A percentile compares a stretch with the other conserved stretches of the same genome.
Conservation (phyloP, 2,329 filamentous ascomycete species). For the Beauveria sp. region DNA sequence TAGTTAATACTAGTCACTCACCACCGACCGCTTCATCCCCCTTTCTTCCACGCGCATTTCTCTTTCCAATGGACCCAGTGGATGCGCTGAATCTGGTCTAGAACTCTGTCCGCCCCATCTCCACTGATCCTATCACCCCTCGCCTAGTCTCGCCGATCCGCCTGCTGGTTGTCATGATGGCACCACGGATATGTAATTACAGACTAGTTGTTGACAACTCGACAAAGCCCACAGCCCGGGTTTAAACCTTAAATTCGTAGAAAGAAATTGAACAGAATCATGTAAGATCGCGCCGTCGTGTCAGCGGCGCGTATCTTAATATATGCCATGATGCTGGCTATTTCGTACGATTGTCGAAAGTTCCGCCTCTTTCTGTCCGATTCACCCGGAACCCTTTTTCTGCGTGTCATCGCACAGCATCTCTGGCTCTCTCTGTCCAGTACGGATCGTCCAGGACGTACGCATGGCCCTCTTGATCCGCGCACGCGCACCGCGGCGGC, state of each 20-base stretch:
- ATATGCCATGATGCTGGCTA: too few species aligned
- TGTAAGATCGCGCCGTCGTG: neutral
- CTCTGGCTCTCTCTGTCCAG: constrained; percentile 10
- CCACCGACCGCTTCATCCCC: neutral
- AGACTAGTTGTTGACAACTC: neutral
- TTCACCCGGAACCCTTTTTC: neutral
- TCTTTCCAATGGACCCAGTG: neutral
- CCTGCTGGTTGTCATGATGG: neutral
- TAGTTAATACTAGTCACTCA: too few species aligned
- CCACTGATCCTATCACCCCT: neutral
- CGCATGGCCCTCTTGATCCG: neutral
- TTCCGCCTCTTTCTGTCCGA: neutral
- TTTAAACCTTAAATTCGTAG: too few species aligned
- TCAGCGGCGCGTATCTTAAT: neutral
- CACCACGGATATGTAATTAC: neutral
- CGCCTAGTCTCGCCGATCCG: neutral
- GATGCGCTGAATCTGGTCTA: neutral
- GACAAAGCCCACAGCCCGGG: neutral
- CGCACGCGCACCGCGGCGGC: too few species aligned
- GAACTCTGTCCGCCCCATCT: neutral
- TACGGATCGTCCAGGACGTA: too few species aligned
- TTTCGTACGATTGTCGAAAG: neutral
- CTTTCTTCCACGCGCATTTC: neutral
- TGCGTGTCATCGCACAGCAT: constrained; percentile 17
- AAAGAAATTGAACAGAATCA: neutral